Conservation (phyloP, 2,329 filamentous ascomycete genomes). For the Leptographium galeiforme region DNA sequence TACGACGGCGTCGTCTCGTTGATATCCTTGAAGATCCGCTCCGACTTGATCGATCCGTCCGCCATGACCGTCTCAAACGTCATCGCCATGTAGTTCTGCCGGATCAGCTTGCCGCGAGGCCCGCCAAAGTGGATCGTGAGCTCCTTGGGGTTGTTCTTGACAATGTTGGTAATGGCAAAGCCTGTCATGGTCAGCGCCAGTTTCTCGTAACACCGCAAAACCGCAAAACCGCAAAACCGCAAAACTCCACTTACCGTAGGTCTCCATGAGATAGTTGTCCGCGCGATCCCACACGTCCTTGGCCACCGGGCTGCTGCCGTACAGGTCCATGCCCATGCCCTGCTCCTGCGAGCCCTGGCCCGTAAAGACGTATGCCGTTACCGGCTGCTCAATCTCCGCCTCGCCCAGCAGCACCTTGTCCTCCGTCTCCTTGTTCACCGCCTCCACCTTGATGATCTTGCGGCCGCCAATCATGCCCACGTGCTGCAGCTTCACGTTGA, state of each 20-base stretch:
- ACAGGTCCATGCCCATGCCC: constrained; percentile 99
- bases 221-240: neutral
- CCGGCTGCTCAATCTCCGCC: constrained; percentile 94
- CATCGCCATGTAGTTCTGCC: constrained; percentile 99
- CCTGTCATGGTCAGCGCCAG: constrained; percentile 29
- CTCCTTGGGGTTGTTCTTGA: constrained; percentile 99
- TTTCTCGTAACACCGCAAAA: neutral
- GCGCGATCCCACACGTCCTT: constrained; percentile 97
- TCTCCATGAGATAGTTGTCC: constrained; percentile 96
- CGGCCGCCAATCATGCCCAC: constrained; percentile 95
- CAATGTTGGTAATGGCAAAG: constrained; percentile 96
- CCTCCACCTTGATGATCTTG: constrained; percentile 99
- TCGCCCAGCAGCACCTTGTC: constrained; percentile 93
- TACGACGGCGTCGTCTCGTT: constrained; percentile 86
- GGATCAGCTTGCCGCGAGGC: constrained; percentile 89
- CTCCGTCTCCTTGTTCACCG: constrained; percentile 86
- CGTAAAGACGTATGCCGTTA: constrained; percentile 94
- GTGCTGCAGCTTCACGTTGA: constrained; percentile 90
- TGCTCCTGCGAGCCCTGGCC: constrained; percentile 98
- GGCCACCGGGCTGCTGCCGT: constrained; percentile 82
- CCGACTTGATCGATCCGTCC: constrained; percentile 89
- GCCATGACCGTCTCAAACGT: constrained; percentile 95
- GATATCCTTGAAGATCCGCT: constrained; percentile 99
- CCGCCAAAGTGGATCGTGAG: constrained; percentile 97
- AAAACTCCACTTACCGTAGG: constrained; percentile 61